Base-by-base conservation (phyloP, 2,329 filamentous ascomycete genomes). In the Cladosporium cucumerinum region DNA sequence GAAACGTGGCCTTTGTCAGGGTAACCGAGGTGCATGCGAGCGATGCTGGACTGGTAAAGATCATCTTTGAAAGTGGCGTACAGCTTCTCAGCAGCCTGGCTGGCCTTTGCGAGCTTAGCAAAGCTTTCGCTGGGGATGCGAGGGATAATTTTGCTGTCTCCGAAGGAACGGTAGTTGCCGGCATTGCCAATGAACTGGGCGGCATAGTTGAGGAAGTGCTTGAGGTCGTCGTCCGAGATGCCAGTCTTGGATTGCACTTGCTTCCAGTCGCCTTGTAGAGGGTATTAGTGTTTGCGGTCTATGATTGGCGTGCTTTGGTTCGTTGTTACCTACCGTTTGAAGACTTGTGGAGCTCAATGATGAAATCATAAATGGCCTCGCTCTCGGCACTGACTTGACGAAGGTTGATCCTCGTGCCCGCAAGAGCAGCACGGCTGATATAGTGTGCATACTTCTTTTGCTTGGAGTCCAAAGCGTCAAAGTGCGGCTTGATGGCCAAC, bases 401-500 rank as follows among this genome's bases (percentile, higher is more conserved):
- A 30, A 85, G 77, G 57, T 85, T 81, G 60, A 85, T 79, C 54
- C 83, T 76, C 4, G 81, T 81, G 7, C 83, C 83, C 39, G 81
- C 76, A 57, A 81, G 79, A 61, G 79, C 80, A 28, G 81, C 82
- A 65, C 79, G 87, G 85, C 89, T 92, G 75, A 96, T 91, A 75
- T 89, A 73, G 65, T 74, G 73, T 26, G 72, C 72, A 48, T 74
- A 74, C 65, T 93, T 70, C 66, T 71, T 69, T 81, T 96, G 87
- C 75, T 90, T 83, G 72, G 91, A 86, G 61, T 80, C 84, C 67
- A 95, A 79, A 39, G 88, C 87, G 63, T 94, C 90, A 73, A 98
- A 99, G 79, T 98, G 94, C 75, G 92, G 91, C 80, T 92, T 92
- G 77, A 98, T 95, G 77, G 92, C 89, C 58, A 99, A 86, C 57